Percentiles rank a stretch among this genome's conserved stretches.
Conservation (phyloP, 805 yeast genomes). For the Yamadazyma ubonensis region DNA sequence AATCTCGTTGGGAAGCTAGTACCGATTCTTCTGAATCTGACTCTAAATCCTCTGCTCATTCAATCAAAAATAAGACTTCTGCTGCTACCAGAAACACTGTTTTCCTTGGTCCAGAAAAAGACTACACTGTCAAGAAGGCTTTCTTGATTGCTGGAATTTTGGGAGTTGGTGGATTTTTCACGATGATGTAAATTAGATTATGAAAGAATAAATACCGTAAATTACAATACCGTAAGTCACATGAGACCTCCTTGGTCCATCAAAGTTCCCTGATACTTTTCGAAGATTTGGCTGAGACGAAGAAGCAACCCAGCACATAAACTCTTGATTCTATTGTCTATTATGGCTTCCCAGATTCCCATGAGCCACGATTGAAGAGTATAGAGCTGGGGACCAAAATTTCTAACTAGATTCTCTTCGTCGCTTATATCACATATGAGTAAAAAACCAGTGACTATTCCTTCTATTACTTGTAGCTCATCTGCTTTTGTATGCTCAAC, state of each 20-base stretch:
- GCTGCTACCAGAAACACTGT: constrained; percentile 17
- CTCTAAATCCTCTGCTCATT: constrained; percentile 13
- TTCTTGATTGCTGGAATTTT: constrained; percentile 13
- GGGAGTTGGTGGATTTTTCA: constrained; percentile 13
- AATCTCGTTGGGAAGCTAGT: constrained; percentile 32
- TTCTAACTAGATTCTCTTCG: constrained; percentile 22
- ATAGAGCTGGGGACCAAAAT: constrained; percentile 21
- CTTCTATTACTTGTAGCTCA: constrained; percentile 36
- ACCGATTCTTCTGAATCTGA: constrained; percentile 12
- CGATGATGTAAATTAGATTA: constrained; percentile 5
- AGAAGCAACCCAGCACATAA: constrained; percentile 41
- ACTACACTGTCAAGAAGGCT: constrained; percentile 18
- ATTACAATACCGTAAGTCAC: background rate
- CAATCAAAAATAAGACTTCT: constrained; percentile 18
- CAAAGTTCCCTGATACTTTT: constrained; percentile 28
- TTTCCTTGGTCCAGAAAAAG: constrained; percentile 13
- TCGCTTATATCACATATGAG: constrained; percentile 36
- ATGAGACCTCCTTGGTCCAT: constrained; percentile 17
- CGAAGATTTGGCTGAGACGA: constrained; percentile 23
- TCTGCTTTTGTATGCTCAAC: constrained; percentile 21
- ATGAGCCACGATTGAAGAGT: constrained; percentile 28
- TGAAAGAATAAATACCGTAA: background rate
- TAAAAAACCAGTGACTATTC: constrained; percentile 37
- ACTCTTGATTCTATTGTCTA: constrained; percentile 37
- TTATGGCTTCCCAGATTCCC: constrained; percentile 33